phyloP scores from a whole-genome alignment of 2,329 filamentous ascomycete species.

The Lachnellula willkommii region DNA sequence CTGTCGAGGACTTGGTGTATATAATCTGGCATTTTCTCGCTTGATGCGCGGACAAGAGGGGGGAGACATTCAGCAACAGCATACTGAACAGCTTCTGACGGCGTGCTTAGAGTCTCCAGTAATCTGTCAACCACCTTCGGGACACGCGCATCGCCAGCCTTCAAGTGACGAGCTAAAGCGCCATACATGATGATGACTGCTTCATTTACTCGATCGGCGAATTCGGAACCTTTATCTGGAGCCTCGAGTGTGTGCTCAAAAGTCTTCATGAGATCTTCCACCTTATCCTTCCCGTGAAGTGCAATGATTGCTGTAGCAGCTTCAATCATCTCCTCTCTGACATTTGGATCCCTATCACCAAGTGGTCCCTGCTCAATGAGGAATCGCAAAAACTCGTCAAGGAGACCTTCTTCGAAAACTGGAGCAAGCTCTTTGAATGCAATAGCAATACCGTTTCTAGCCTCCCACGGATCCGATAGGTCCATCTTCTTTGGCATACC shows the following conservation, averaged over 20 bases:
- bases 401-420: slow-evolving; percentile 60
- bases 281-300: slow-evolving; percentile 70
- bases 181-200: slow-evolving; percentile 97
- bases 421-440: slow-evolving; percentile 78
- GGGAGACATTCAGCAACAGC: slow-evolving; percentile 92
- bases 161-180: slow-evolving; percentile 81
- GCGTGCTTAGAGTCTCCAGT: slow-evolving; percentile 81
- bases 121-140: slow-evolving; percentile 83
- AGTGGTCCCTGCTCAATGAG: slow-evolving; percentile 81
- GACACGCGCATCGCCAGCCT: slow-evolving; percentile 77
- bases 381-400: slow-evolving; percentile 77
- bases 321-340: slow-evolving; percentile 87
- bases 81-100: slow-evolving; percentile 94
- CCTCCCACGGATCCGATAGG: slow-evolving; percentile 83
- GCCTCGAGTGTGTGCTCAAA: slow-evolving; percentile 86
- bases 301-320: slow-evolving; percentile 79
- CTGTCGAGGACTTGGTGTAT: slow-evolving; percentile 75
- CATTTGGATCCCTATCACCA: slow-evolving; percentile 71
- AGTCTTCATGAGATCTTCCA: slow-evolving; percentile 86
- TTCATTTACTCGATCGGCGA: slow-evolving; percentile 87
- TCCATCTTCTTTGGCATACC: slow-evolving; percentile 92
- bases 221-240: slow-evolving; percentile 73
- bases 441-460: slow-evolving; percentile 79
- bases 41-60: slow-evolving; percentile 77
- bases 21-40: slow-evolving; percentile 72